Conservation (phyloP, 805 yeast genomes). For the Blastobotrys muscicola region DNA sequence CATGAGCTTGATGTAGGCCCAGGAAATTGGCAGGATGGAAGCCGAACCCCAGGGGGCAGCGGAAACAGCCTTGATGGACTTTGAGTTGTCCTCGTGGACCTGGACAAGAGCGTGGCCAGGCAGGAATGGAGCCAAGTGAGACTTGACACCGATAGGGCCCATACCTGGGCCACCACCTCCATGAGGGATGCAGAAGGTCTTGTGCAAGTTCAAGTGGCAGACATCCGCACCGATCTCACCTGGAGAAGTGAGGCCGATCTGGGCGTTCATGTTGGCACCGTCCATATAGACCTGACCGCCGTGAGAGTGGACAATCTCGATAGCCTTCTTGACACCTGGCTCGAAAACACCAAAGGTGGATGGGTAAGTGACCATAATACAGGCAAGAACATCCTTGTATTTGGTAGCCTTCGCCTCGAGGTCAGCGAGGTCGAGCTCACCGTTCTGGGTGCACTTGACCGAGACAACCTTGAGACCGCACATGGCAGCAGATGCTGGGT, state of each 20-base stretch:
- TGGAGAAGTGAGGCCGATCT: conserved; percentile 93
- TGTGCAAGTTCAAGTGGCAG: conserved; percentile 92
- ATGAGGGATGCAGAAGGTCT: conserved; percentile 95
- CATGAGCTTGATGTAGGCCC: conserved; percentile 90
- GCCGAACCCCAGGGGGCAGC: conserved; percentile 98
- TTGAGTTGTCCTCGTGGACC: conserved; percentile 37
- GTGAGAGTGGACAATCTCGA: conserved; percentile 68
- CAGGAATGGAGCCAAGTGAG: conserved; percentile 68
- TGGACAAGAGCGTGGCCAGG: conserved; percentile 64
- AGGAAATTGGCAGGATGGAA: conserved; percentile 83
- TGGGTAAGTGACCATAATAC: conserved; percentile 95
- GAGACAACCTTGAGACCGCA: conserved; percentile 90
- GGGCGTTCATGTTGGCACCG: conserved; percentile 99
- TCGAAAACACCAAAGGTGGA: conserved; percentile 95
- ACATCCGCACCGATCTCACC: conserved; percentile 98
- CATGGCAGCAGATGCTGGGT: conserved; percentile 98
- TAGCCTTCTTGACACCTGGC: conserved; percentile 78
- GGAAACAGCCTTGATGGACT: conserved; percentile 60
- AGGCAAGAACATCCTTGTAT: conserved; percentile 65
- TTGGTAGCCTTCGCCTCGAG: conserved; percentile 61
- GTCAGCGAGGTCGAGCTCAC: conserved; percentile 78
- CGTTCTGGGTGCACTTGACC: conserved; percentile 75
- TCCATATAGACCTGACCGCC: conserved; percentile 97
- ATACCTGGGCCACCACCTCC: conserved; percentile 99
- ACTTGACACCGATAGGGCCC: conserved; percentile 91